Conservation (phyloP, 2,329 filamentous ascomycete genomes). For the Diplodia mutila region DNA sequence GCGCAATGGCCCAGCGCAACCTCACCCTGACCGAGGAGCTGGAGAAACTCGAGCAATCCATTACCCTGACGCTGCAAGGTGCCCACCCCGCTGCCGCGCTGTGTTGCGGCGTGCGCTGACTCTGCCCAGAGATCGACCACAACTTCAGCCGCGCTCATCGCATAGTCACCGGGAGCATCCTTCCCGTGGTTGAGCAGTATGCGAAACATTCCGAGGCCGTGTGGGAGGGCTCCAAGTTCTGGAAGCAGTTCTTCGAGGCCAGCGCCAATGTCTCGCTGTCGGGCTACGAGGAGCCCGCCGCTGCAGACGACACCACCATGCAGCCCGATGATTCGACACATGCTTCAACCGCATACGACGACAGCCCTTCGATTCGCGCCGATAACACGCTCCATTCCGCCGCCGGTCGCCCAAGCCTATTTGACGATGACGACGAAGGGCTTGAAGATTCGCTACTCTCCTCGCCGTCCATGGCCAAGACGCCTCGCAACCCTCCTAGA, state of each 20-base stretch:
- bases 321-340: conserved; percentile 40
- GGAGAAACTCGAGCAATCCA: conserved; percentile 93
- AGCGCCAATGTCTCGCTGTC: conserved; percentile 96
- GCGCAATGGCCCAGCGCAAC: conserved; percentile 51
- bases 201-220: conserved; percentile 90
- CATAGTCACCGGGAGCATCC: conserved; percentile 90
- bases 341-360: conserved; percentile 42
- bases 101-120: conserved; percentile 35
- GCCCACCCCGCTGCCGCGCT: conserved; percentile 29
- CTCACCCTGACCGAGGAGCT: conserved; percentile 91
- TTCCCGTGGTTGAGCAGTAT: conserved; percentile 94
- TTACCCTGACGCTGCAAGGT: conserved; percentile 94
- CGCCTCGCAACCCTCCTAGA: conserved; percentile 53
- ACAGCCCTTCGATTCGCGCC: conserved; percentile 43
- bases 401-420: conserved; percentile 43
- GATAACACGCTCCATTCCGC: conserved; percentile 38
- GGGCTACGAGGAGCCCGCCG: conserved; percentile 81
- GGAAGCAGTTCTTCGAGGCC: conserved; percentile 99
- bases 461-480: conserved; percentile 57
- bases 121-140: conserved; percentile 82
- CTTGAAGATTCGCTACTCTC: conserved; percentile 67
- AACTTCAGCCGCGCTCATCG: conserved; percentile 97
- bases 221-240: conserved; percentile 99
- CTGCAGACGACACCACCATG: conserved; percentile 59
- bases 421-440: conserved; percentile 39